Evolutionary conservation across 169 alveolate species (phyloP).

Genomic region (Eimeria acervulina): DNA sequence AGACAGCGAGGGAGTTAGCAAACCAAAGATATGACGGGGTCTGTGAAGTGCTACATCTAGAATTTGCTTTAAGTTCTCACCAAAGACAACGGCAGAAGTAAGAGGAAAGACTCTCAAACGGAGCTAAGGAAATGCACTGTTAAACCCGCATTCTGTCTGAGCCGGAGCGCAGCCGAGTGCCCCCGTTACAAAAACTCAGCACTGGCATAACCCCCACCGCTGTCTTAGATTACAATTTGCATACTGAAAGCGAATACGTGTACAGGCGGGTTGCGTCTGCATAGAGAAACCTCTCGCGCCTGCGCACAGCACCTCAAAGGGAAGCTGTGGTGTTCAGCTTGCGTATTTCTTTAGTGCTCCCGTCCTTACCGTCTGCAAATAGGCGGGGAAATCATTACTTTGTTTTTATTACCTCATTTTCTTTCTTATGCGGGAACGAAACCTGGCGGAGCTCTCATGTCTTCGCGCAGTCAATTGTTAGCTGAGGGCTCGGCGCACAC

Average conservation of each 20-base stretch:
- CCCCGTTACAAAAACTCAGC: neutral
- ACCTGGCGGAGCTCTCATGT: neutral
- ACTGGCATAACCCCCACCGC: neutral
- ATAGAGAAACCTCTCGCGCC: neutral
- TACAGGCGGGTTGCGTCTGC: neutral
- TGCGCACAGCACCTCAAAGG: neutral
- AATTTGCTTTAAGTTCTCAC: neutral
- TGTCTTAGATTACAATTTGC: neutral
- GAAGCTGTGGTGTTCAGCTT: neutral
- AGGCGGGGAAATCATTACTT: neutral
- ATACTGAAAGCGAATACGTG: neutral
- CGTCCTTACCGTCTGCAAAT: neutral
- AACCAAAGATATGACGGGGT: too few relatives aligned
- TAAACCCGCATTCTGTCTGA: neutral
- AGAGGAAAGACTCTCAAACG: neutral
- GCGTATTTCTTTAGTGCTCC: neutral
- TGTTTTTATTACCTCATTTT: neutral
- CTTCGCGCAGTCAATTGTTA: neutral
- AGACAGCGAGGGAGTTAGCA: too few relatives aligned
- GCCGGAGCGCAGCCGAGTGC: neutral
- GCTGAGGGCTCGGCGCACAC: constrained; percentile 15
- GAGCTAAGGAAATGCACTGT: neutral
- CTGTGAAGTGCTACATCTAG: too few relatives aligned
- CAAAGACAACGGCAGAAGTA: neutral
- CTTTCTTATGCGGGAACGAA: neutral